Evolutionary conservation across 1,284 basidiomycete genomes (phyloP).

Genomic region (Cryptococcus sp.): DNA sequence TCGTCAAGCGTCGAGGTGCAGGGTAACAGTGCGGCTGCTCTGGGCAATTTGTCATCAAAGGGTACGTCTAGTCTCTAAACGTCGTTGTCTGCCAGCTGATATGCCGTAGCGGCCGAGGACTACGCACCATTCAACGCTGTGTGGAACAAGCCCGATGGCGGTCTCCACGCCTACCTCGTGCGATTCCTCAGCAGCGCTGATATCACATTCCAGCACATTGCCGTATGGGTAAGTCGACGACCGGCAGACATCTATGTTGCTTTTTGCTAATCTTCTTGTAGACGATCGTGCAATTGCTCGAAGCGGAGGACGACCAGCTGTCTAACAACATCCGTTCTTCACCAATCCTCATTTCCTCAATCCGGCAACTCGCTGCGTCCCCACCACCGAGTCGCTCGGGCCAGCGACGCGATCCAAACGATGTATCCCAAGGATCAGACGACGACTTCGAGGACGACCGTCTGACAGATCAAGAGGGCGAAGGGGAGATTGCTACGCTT

Average conservation of each 20-base stretch:
- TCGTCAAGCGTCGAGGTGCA: constrained; percentile 97
- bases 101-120: constrained; percentile 70
- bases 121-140: constrained; percentile 97
- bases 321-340: constrained; percentile 86
- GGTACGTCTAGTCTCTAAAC: constrained; percentile 56
- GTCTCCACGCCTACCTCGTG: constrained; percentile 92
- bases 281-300: constrained; percentile 94
- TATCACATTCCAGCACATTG: constrained; percentile 99
- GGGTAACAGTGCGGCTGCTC: constrained; percentile 95
- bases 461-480: constrained; percentile 54
- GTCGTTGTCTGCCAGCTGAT: not conserved
- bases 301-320: constrained; percentile 88
- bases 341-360: constrained; percentile 75
- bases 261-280: constrained; percentile 7
- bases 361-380: constrained; percentile 75
- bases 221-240: constrained; percentile 70
- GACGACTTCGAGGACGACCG: constrained; percentile 73
- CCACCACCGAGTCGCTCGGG: constrained; percentile 73
- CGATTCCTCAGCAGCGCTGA: constrained; percentile 92
- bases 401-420: constrained; percentile 56
- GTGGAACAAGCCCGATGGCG: constrained; percentile 97
- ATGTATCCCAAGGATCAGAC: constrained; percentile 57
- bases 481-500: constrained; percentile 74
- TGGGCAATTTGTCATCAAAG: constrained; percentile 96
- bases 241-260: constrained; percentile 1